Evolutionary conservation across 495 filamentous ascomycete species (phyloP).

Genomic region (Cladorrhinum samala): DNA sequence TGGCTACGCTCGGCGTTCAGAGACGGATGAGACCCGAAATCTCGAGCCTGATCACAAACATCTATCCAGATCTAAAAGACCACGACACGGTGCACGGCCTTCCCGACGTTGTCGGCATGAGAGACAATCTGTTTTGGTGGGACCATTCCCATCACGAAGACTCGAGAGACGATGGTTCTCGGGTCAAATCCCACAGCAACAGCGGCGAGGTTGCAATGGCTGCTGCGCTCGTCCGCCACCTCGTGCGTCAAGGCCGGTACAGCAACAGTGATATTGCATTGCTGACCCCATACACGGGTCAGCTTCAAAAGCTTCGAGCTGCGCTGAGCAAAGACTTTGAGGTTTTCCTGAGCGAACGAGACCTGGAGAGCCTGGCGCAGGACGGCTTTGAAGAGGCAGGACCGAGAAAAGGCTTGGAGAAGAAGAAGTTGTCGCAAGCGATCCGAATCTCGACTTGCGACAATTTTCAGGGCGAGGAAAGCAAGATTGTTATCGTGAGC

Average conservation of each 20-base stretch:
- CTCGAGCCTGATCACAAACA: slow-evolving; percentile 53
- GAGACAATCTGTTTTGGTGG: slow-evolving; percentile 65
- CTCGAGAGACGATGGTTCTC: slow-evolving; percentile 33
- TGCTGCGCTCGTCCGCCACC: slow-evolving; percentile 59
- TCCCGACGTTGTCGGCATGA: slow-evolving; percentile 60
- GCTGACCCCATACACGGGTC: slow-evolving; percentile 69
- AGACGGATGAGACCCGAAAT: slow-evolving; percentile 61
- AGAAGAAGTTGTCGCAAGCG: slow-evolving; percentile 51
- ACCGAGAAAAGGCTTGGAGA: slow-evolving; percentile 18
- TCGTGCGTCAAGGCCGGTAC: slow-evolving; percentile 66
- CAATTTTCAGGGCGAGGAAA: slow-evolving; percentile 81
- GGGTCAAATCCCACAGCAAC: slow-evolving; percentile 59
- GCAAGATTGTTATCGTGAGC: slow-evolving; percentile 75
- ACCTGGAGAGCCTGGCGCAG: slow-evolving; percentile 54
- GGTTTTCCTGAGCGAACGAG: slow-evolving; percentile 61
- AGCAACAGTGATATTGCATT: slow-evolving; percentile 64
- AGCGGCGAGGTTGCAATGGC: slow-evolving; percentile 62
- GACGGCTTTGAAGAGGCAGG: slow-evolving; percentile 31
- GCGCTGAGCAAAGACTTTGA: slow-evolving; percentile 48
- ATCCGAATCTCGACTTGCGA: slow-evolving; percentile 77
- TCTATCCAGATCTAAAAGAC: slow-evolving; percentile 63
- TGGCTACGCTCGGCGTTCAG: slow-evolving; percentile 48
- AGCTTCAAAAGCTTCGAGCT: slow-evolving; percentile 56
- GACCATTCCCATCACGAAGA: slow-evolving; percentile 57
- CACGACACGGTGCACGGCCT: slow-evolving; percentile 43